Evolutionary conservation across 768 basidiomycete genomes (phyloP).

Genomic region (Lentinus tigrinus): DNA sequence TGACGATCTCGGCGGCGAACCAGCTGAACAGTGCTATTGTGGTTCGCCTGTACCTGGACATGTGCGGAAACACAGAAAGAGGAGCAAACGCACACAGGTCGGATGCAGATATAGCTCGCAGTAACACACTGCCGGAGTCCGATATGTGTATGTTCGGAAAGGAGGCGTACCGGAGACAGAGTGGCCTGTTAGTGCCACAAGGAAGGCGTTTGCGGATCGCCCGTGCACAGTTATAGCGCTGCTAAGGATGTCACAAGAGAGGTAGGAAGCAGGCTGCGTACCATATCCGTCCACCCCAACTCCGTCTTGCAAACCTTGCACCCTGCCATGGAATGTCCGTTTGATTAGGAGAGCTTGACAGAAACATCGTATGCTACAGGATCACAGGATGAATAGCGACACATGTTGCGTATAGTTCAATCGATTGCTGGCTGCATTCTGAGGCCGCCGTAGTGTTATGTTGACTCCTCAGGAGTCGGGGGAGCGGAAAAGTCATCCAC

Average conservation of each 20-base stretch:
- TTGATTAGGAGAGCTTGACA: neutral
- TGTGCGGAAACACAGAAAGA: neutral
- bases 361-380: neutral
- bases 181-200: neutral
- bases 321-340: neutral
- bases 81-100: neutral
- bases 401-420: neutral
- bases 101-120: neutral
- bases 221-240: neutral
- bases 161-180: neutral
- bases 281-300: too few species aligned
- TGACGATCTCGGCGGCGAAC: neutral
- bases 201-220: neutral
- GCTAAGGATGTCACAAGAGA: too few species aligned
- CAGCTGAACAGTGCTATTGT: neutral
- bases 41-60: neutral
- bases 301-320: too few species aligned
- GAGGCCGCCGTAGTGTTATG: neutral
- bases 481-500: conserved; percentile 9
- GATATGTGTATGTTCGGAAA: too few species aligned
- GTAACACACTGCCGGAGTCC: too few species aligned
- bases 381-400: neutral
- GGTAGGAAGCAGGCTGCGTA: too few species aligned
- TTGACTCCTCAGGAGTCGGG: neutral
- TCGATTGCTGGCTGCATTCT: neutral